Evolutionary conservation across 2,329 filamentous ascomycete genomes (phyloP), one percentile per base, ranked within the genome.

Genomic region (Aspergillus amoenus): DNA sequence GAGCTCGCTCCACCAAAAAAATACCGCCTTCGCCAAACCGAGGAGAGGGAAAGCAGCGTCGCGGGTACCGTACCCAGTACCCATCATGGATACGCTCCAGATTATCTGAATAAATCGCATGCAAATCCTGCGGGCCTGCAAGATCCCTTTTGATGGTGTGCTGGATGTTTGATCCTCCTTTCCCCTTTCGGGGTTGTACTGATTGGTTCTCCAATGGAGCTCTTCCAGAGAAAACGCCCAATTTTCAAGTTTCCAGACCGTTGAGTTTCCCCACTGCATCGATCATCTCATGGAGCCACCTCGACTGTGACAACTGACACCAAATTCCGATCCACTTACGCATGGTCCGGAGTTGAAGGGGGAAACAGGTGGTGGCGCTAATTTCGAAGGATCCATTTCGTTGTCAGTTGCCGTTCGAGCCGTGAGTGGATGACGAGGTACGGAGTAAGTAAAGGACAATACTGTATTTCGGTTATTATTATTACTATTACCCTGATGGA

Each of bases 201-300:
- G 40, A 24, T 37, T 46, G 42, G 51, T 30, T 42, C 13, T 34
- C 24, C 40, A 55, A 48, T 56, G 56, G 45, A 21, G 17, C 34
- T 47, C n/a, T 44, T 48, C 52, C 52, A 43, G 46, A 47, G 41
- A 60, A 32, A 41, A 44, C 51, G 49, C 43, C 52, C 42, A 39
- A 17, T 27, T 52, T 42, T 47, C 37, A n/a, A 37, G 27, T 50
- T 56, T 48, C 48, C 43, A 51, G 46, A 46, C 53, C 46, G 59
- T 61, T 59, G 54, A 56, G 48, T n/a, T 48, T 57, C 53, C 54
- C 53, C 56, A 61, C 56, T 50, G 18, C 30, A 61, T 59, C 56
- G 56, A 56, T 44, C 51, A 56, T 43, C 51, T 43, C 27, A 56
- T 56, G 59, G 59, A 56, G 4, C 27, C 27, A 8, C 50, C 59